Evolutionary conservation across 23 red algal species (phyloP), one percentile per base, ranked within the genome.

Genomic region (Gracilariopsis chorda): DNA sequence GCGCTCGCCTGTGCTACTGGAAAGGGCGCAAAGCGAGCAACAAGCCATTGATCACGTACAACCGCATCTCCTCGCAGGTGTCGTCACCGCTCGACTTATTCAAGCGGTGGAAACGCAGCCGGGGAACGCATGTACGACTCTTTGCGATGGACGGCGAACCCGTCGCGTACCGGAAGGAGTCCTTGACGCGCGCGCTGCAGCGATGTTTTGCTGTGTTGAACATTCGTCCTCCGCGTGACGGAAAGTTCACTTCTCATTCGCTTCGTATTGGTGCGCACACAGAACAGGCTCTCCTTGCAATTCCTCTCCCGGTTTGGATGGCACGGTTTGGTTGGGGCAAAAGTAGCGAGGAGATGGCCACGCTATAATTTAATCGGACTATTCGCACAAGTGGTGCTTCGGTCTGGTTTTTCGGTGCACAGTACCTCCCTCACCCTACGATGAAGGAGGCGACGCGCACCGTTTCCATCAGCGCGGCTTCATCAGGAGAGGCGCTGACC

Each of bases 391-490:
- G 42, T 28, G 62, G 21, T 3, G 82, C 37, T 40, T 73, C 60
- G 24, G 17, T 86, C 62, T 70, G 82, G 82, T 33, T 71, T 24
- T 86, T 86, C 82, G 82, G 82, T n/a, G n/a, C n/a, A n/a, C n/a
- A n/a, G n/a, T n/a, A n/a, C n/a, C n/a, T n/a, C n/a, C n/a, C n/a
- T n/a, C n/a, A n/a, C n/a, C n/a, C n/a, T n/a, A n/a, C n/a, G n/a
- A n/a, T n/a, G n/a, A n/a, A n/a, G n/a, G n/a, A n/a, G n/a, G n/a
- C n/a, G n/a, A n/a, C n/a, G n/a, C n/a, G n/a, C n/a, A n/a, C n/a
- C n/a, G n/a, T n/a, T n/a, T n/a, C n/a, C n/a, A n/a, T n/a, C n/a
- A n/a, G n/a, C n/a, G n/a, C n/a, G n/a, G n/a, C n/a, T n/a, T n/a
- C n/a, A n/a, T n/a, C n/a, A n/a, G n/a, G n/a, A n/a, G n/a, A n/a